Evolutionary conservation across 768 basidiomycete species (phyloP).

Genomic region (Gyrodon lividus): DNA sequence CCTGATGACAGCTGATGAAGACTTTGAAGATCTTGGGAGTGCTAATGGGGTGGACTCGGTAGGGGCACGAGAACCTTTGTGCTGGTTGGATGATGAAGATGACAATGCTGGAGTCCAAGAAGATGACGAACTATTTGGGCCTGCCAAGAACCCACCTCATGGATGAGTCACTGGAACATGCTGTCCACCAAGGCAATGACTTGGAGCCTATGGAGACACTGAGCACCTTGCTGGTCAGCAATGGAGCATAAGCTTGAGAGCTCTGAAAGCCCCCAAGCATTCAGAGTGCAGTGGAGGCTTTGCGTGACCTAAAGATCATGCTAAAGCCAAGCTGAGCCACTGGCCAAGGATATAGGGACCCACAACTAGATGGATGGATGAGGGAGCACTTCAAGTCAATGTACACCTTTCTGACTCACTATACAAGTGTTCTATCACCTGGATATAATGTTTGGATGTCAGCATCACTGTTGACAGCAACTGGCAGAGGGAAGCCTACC

Average conservation of each 20-base stretch:
- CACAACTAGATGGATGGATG: neutral
- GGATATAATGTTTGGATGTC: neutral
- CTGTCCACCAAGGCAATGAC: neutral
- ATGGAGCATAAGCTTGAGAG: constrained; percentile 9
- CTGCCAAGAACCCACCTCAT: neutral
- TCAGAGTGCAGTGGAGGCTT: neutral
- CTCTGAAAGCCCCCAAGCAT: neutral
- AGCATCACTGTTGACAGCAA: neutral
- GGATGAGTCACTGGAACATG: neutral
- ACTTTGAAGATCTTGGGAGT: neutral
- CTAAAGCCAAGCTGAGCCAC: neutral
- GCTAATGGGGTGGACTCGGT: neutral
- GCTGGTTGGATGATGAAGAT: neutral
- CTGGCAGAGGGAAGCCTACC: neutral
- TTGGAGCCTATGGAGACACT: neutral
- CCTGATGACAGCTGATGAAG: neutral
- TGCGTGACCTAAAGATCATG: neutral
- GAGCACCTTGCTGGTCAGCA: no score
- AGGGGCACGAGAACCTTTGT: neutral
- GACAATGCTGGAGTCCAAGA: neutral
- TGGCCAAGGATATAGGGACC: neutral
- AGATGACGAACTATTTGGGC: neutral
- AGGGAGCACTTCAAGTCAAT: neutral
- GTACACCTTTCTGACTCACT: neutral
- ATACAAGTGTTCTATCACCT: neutral